These are phyloP conservation scores for Hapsidospora chrysogenum DNA, from an alignment of 495 filamentous ascomycete genomes.

Conservation along the genomic window DNA sequence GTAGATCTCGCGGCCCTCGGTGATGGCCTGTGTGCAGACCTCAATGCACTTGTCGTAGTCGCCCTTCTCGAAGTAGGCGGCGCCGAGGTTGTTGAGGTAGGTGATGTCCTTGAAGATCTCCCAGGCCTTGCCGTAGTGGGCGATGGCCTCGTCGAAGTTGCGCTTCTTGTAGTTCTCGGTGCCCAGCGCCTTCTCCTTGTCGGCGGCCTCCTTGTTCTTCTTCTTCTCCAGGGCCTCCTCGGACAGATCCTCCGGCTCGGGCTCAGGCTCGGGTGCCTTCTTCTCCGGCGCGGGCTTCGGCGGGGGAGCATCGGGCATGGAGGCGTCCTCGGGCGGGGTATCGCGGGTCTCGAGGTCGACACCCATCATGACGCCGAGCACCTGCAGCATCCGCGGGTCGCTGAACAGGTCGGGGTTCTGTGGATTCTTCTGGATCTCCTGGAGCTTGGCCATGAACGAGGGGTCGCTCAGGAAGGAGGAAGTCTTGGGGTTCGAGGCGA, in stretches of 20 bases:
- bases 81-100: conserved; percentile 91
- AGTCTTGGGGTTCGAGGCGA: conserved; percentile 88
- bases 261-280: conserved; percentile 37
- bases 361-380: conserved; percentile 83
- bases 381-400: conserved; percentile 85
- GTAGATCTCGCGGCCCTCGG: conserved; percentile 70
- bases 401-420: conserved; percentile 61
- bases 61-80: conserved; percentile 89
- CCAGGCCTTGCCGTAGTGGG: conserved; percentile 94
- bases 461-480: conserved; percentile 66
- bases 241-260: conserved; percentile 48
- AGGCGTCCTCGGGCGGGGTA: conserved; percentile 1
- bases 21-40: conserved; percentile 70
- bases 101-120: conserved; percentile 88
- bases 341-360: conserved; percentile 80
- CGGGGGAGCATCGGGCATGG: conserved; percentile 17
- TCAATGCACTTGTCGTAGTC: conserved; percentile 79
- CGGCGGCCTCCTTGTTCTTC: conserved; percentile 82
- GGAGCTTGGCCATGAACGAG: conserved; percentile 79
- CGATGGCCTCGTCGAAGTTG: conserved; percentile 83
- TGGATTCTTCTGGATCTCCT: conserved; percentile 65
- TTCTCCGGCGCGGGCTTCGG: conserved; percentile 31
- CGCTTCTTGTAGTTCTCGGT: conserved; percentile 97
- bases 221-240: conserved; percentile 69
- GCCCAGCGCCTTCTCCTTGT: conserved; percentile 86